Conservation (phyloP, 2,329 filamentous ascomycete species). For the Colletotrichum eleusines region DNA sequence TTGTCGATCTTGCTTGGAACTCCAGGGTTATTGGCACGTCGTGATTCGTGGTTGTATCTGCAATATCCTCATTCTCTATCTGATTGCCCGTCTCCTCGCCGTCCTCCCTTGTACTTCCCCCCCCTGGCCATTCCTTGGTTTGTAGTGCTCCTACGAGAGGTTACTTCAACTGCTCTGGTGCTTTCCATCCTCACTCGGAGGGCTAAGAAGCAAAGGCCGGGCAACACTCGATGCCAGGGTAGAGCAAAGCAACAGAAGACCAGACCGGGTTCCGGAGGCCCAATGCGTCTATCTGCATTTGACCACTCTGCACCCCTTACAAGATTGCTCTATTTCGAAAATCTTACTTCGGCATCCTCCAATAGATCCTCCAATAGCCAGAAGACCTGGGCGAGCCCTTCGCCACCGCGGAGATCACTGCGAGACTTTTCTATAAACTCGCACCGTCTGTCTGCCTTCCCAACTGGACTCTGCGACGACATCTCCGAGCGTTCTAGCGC, state of each 20-base stretch:
- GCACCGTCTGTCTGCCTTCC: conserved; percentile 21
- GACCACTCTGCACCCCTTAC: conserved; percentile 27
- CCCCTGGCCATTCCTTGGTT: conserved; percentile 28
- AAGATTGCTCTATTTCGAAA: conserved; percentile 13
- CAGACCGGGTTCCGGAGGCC: conserved; percentile 27
- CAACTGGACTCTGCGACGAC: conserved; percentile 1
- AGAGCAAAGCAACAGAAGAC: conserved; percentile 21
- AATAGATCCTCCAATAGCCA: conserved; percentile 5
- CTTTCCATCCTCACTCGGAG: conserved; percentile 17
- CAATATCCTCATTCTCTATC: conserved; percentile 26
- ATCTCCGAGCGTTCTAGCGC: conserved; percentile 4
- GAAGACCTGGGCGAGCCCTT: conserved; percentile 18
- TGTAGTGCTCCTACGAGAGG: neutral
- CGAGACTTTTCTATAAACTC: conserved; percentile 30
- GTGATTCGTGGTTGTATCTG: conserved; percentile 30
- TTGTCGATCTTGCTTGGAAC: conserved; percentile 20
- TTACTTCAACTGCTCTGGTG: conserved; percentile 34
- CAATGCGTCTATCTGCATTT: conserved; percentile 26
- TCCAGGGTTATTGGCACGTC: conserved; percentile 18
- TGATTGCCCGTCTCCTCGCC: conserved; percentile 20
- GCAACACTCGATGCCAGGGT: conserved; percentile 26
- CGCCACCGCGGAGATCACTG: conserved; percentile 31
- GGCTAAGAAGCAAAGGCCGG: conserved; percentile 10
- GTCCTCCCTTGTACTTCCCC: conserved; percentile 6
- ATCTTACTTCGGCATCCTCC: conserved; percentile 26